Evolutionary conservation across 305 asterid genomes (phyloP).

Genomic region (Withania somnifera): DNA sequence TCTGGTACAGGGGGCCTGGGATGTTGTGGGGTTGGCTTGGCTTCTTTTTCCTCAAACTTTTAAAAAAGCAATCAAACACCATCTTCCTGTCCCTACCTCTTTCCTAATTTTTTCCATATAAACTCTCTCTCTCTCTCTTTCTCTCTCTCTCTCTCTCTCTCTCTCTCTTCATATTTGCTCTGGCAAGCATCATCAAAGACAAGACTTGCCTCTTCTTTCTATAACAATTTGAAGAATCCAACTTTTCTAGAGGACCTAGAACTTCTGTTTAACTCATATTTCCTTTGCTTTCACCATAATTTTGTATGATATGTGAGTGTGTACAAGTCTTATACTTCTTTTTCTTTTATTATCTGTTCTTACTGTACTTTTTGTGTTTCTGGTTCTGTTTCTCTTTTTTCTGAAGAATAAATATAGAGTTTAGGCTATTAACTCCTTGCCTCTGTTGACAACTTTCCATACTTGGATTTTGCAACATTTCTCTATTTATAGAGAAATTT

Average conservation of each 20-base stretch:
- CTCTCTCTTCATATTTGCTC: slow-evolving; percentile 2
- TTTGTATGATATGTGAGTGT: not conserved
- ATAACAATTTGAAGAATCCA: not conserved
- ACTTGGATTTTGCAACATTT: not conserved
- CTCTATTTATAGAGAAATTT: not conserved
- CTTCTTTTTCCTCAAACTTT: not conserved
- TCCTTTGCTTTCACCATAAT: not conserved
- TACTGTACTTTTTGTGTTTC: not conserved
- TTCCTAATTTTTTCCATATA: too few species aligned
- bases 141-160: too few species aligned
- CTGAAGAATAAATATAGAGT: not conserved
- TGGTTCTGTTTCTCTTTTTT: not conserved
- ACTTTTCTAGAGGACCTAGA: not conserved
- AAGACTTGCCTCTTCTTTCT: not conserved
- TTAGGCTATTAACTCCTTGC: not conserved
- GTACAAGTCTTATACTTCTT: not conserved
- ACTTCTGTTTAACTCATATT: not conserved
- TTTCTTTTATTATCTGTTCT: not conserved
- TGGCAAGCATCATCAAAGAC: not conserved
- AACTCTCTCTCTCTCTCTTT: not conserved
- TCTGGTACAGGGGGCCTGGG: not conserved
- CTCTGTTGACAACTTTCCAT: not conserved
- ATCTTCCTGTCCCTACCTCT: too few species aligned
- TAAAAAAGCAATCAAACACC: not conserved
- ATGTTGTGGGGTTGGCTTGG: not conserved